Percentiles rank a stretch among this genome's conserved stretches.
Conservation (phyloP, 768 basidiomycete genomes). For the Phylloporus rhodoxanthus region DNA sequence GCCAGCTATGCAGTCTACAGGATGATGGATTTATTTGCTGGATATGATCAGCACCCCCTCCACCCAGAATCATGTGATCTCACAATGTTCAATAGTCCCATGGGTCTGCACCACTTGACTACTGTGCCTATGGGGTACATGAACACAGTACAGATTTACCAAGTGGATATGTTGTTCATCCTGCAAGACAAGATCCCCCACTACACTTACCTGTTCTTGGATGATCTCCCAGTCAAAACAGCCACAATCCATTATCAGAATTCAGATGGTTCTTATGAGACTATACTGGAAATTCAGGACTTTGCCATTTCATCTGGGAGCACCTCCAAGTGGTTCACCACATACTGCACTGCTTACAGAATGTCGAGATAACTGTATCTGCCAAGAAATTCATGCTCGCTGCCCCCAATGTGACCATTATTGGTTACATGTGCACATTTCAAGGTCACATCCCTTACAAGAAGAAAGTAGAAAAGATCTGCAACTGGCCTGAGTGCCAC, state of each 20-base stretch:
- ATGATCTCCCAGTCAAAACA: conserved; percentile 35
- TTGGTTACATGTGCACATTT: no score
- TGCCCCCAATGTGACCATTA: no score
- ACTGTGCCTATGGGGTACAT: conserved; percentile 37
- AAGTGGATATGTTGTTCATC: conserved; percentile 35
- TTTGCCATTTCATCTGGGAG: conserved; percentile 37
- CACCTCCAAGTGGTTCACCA: conserved; percentile 34
- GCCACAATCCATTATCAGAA: conserved; percentile 27
- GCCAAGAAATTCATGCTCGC: no score
- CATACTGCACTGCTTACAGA: conserved; percentile 17
- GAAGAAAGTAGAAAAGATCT: no score
- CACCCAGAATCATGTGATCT: conserved; percentile 20
- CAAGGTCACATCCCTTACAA: no score
- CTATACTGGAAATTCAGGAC: conserved; percentile 34
- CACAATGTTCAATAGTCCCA: conserved; percentile 37
- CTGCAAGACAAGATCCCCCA: conserved; percentile 37
- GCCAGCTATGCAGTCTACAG: neutral
- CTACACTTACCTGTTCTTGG: conserved; percentile 32
- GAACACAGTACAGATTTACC: conserved; percentile 36
- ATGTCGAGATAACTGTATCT: no score
- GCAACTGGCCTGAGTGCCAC: no score
- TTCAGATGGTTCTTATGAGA: conserved; percentile 29
- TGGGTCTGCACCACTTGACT: neutral
- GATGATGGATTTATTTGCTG: conserved; percentile 1
- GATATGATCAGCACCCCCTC: neutral